Evolutionary conservation across 768 basidiomycete species (phyloP), one percentile per base, ranked within the genome.

Genomic region (Serendipita sp.): DNA sequence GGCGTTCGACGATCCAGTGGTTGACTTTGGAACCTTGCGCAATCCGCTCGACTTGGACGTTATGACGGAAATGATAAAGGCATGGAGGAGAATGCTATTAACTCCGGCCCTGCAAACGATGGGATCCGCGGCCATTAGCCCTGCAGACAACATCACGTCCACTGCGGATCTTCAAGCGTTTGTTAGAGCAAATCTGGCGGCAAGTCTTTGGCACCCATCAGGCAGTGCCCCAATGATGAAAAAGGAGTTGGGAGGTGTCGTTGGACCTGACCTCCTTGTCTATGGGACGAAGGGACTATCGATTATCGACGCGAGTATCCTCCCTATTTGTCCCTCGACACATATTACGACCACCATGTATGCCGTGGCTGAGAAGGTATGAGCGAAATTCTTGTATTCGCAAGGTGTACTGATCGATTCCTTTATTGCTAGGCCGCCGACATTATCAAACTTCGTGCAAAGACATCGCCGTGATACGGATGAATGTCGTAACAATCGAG

Each of bases 1-100:
- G 63, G 70, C 72, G 0, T 72, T 72, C 65, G 69, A 63, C 37
- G 41, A 38, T 3, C 73, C 73, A 1, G n/a, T 67, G 8, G 72
- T 74, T 53, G 67, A 74, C 66, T 70, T 71, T 3, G 64, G 58
- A 44, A 66, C 67, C 67, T n/a, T 24, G 18, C 18, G n/a, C 7
- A 53, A 53, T 53, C 48, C 48, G 8, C 7, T 53, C n/a, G 48
- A 53, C 32, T 10, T 53, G 8, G 48, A 53, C 18, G n/a, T 53
- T 53, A 5, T 24, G 32, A 32, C 32, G 10, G 48, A 53, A 16
- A 32, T 34, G 18, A 53, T 53, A 5, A 53, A 32, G 32, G 16
- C 48, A 8, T 53, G 48, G 48, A 18, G 48, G 18, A 53, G 32
- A 32, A 7, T 53, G 18, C 16, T 53, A 18, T 53, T 34, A 10